Evolutionary conservation across 1,284 basidiomycete genomes (phyloP).

Genomic region (Apiotrichum sp.): DNA sequence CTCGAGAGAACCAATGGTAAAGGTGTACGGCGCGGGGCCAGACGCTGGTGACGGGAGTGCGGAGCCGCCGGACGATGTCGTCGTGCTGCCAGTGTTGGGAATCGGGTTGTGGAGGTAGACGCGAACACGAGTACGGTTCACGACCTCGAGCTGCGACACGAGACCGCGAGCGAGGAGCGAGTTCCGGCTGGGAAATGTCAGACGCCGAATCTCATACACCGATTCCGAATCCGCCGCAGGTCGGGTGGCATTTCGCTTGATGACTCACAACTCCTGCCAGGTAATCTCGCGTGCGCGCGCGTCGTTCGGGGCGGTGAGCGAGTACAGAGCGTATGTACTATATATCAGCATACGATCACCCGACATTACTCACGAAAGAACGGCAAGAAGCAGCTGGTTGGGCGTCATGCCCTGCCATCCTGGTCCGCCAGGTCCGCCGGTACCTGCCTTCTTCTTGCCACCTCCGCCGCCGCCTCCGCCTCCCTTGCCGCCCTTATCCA

Average conservation of each 20-base stretch:
- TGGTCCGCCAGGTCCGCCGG: slow-evolving; percentile 26
- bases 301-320: slow-evolving; percentile 33
- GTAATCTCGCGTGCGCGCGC: slow-evolving; percentile 72
- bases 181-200: slow-evolving; percentile 55
- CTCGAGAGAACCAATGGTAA: slow-evolving; percentile 96
- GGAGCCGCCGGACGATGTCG: slow-evolving; percentile 15
- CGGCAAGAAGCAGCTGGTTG: slow-evolving; percentile 42
- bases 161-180: slow-evolving; percentile 93
- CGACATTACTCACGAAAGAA: slow-evolving; percentile 27
- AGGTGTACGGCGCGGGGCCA: slow-evolving; percentile 62
- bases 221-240: too few relatives aligned
- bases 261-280: slow-evolving; percentile 85
- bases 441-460: not conserved
- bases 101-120: slow-evolving; percentile 46
- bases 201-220: not conserved
- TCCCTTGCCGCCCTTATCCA: slow-evolving; percentile 15
- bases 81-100: slow-evolving; percentile 10
- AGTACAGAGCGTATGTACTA: slow-evolving; percentile 41
- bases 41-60: slow-evolving; percentile 34
- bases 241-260: not conserved
- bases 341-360: not conserved
- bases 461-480: slow-evolving; percentile 30
- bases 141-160: slow-evolving; percentile 88
- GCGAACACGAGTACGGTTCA: slow-evolving; percentile 79
- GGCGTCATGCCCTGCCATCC: slow-evolving; percentile 34